These are phyloP conservation scores for Cladosporium sp. DNA, from an alignment of 2,329 filamentous ascomycete genomes.

Conservation along the genomic window DNA sequence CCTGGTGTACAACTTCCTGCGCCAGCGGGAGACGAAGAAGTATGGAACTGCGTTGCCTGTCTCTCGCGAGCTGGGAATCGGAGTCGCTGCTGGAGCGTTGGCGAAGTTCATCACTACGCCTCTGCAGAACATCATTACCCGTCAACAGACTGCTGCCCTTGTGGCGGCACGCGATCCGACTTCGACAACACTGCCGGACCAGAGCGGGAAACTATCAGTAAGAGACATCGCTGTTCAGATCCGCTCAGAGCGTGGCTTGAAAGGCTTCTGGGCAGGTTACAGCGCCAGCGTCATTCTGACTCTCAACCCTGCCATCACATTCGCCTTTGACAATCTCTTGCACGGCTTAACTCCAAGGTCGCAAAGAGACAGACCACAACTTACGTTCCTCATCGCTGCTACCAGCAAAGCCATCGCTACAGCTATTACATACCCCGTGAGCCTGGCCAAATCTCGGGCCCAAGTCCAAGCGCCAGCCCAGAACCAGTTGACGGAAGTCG, in stretches of 20 bases:
- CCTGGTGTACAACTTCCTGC: conserved; percentile 68
- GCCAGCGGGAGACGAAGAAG: conserved; percentile 39
- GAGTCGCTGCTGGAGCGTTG: conserved; percentile 71
- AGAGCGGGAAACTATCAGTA: conserved; percentile 39
- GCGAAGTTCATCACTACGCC: conserved; percentile 77
- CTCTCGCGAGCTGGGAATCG: conserved; percentile 72
- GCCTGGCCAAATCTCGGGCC: conserved; percentile 76
- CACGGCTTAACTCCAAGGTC: conserved; percentile 60
- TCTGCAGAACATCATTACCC: conserved; percentile 76
- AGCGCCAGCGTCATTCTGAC: conserved; percentile 77
- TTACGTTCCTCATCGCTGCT: conserved; percentile 70
- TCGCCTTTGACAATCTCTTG: conserved; percentile 75
- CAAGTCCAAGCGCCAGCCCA: conserved; percentile 57
- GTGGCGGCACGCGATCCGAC: conserved; percentile 42
- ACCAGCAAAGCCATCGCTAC: conserved; percentile 76
- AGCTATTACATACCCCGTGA: conserved; percentile 79
- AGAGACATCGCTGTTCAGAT: conserved; percentile 66
- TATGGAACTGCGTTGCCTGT: conserved; percentile 51
- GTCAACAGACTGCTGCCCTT: conserved; percentile 71
- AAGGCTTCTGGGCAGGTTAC: conserved; percentile 86
- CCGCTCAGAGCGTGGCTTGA: conserved; percentile 65
- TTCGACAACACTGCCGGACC: conserved; percentile 28
- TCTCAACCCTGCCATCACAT: conserved; percentile 82
- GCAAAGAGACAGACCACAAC: conserved; percentile 51
- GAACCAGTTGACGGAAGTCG: conserved; percentile 29